Evolutionary conservation across 306 rosid genomes (phyloP).

Genomic region (Fragaria nilgerrensis): DNA sequence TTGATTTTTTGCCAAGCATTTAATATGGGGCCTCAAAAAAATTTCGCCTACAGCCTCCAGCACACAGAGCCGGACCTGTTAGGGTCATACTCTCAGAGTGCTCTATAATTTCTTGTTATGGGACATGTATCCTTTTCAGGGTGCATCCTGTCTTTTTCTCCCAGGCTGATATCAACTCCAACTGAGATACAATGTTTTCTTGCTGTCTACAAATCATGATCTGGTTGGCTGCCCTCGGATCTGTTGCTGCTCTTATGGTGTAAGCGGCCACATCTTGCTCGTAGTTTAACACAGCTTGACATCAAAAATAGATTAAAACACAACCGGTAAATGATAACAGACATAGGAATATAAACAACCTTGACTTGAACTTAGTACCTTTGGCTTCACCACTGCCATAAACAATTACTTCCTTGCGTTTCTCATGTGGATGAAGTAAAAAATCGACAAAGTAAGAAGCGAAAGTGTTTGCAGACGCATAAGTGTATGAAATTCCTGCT

Average conservation of each 20-base stretch:
- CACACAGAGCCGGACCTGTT: too few species aligned
- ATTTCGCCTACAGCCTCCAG: too few species aligned
- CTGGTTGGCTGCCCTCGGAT: not conserved
- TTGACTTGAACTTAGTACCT: slow-evolving; percentile 12
- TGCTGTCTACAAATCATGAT: slow-evolving; percentile 25
- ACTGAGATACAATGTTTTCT: slow-evolving; percentile 31
- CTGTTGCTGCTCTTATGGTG: too few species aligned
- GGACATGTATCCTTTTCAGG: slow-evolving; percentile 20
- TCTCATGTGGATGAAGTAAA: slow-evolving; percentile 36
- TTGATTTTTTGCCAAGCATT: too few species aligned
- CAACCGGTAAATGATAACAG: not conserved
- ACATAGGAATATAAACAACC: not conserved
- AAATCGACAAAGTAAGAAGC: slow-evolving; percentile 35
- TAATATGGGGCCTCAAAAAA: too few species aligned
- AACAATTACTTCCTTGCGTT: slow-evolving; percentile 21
- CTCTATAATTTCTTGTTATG: slow-evolving; percentile 24
- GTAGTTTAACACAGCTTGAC: too few species aligned
- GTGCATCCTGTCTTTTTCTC: slow-evolving; percentile 36
- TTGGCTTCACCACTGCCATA: slow-evolving; percentile 42
- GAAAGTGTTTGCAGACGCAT: slow-evolving; percentile 35
- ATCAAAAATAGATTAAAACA: too few species aligned
- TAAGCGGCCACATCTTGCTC: too few species aligned
- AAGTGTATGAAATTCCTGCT: slow-evolving; percentile 40
- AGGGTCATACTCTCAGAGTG: too few species aligned
- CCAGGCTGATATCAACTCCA: slow-evolving; percentile 39